Conservation (phyloP, 495 filamentous ascomycete genomes). For the Aspergillus wentii region DNA sequence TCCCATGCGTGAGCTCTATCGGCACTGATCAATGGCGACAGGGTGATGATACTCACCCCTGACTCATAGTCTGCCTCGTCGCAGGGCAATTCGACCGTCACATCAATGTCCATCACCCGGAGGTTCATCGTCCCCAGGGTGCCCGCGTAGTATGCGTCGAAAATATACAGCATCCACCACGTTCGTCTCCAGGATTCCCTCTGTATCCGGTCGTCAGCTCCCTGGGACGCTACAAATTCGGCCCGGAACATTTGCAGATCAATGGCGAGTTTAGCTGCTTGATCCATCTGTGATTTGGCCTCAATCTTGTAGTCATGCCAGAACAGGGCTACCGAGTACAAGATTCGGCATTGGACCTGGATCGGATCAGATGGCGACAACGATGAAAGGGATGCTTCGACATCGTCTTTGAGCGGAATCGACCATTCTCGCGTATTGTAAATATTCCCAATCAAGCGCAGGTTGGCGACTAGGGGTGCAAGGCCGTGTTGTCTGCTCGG, state of each 20-base stretch:
- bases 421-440: conserved; percentile 16
- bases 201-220: conserved; percentile 15
- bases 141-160: conserved; percentile 26
- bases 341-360: conserved; percentile 22
- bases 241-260: conserved; percentile 18
- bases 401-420: conserved; percentile 10
- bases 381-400: conserved; percentile 45
- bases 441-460: conserved; percentile 24
- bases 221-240: conserved; percentile 15
- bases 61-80: conserved; percentile 66
- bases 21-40: neutral
- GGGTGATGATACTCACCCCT: conserved; percentile 45
- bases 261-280: conserved; percentile 32
- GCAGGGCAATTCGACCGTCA: conserved; percentile 66
- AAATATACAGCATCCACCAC: conserved; percentile 31
- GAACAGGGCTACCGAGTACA: conserved; percentile 29
- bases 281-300: conserved; percentile 15
- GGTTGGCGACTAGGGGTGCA: conserved; percentile 14
- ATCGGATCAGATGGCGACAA: conserved; percentile 43
- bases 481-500: conserved; percentile 12
- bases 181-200: conserved; percentile 30
- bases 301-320: conserved; percentile 25
- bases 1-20: conserved; percentile 1
- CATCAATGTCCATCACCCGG: conserved; percentile 46
- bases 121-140: conserved; percentile 35